Evolutionary conservation across 2,329 filamentous ascomycete genomes (phyloP).

Genomic region (Fusarium sarcochroum): DNA sequence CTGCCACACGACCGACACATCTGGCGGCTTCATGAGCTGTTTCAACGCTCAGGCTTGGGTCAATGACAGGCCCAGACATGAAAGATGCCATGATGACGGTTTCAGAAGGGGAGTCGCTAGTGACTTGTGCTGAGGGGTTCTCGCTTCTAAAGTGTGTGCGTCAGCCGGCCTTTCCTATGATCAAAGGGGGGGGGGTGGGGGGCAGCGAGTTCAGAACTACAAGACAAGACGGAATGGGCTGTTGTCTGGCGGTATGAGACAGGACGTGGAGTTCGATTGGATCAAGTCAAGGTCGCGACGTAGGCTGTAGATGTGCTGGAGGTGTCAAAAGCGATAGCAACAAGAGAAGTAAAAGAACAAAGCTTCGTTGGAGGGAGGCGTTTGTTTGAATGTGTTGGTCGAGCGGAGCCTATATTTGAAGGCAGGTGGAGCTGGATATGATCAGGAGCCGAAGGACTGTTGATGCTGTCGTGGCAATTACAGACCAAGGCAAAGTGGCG

Average conservation of each 20-base stretch:
- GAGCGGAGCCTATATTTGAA: neutral
- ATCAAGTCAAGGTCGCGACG: conserved; percentile 18
- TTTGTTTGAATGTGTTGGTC: conserved; percentile 38
- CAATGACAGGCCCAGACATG: conserved; percentile 39
- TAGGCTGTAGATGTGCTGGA: conserved; percentile 9
- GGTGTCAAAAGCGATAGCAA: conserved; percentile 15
- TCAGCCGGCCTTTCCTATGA: conserved; percentile 27
- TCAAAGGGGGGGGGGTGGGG: conserved; percentile 2
- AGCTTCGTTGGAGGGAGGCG: conserved; percentile 19
- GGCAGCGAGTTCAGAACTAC: conserved; percentile 10
- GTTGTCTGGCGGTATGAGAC: conserved; percentile 29
- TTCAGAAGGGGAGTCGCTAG: conserved; percentile 11
- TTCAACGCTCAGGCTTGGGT: conserved; percentile 38
- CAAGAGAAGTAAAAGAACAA: conserved; percentile 10
- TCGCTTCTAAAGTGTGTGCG: conserved; percentile 17
- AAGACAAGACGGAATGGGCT: conserved; percentile 25
- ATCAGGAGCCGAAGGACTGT: conserved; percentile 17
- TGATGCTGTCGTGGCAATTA: conserved; percentile 21
- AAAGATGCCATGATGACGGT: conserved; percentile 39
- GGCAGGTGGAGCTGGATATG: conserved; percentile 8
- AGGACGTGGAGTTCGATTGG: conserved; percentile 8
- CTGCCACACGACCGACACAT: conserved; percentile 42
- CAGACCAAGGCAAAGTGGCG: conserved; percentile 20
- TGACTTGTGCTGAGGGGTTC: conserved; percentile 19
- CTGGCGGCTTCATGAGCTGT: conserved; percentile 42